Evolutionary conservation across 257 asterid genomes (phyloP).

Genomic region (Scutellaria galericulata): DNA sequence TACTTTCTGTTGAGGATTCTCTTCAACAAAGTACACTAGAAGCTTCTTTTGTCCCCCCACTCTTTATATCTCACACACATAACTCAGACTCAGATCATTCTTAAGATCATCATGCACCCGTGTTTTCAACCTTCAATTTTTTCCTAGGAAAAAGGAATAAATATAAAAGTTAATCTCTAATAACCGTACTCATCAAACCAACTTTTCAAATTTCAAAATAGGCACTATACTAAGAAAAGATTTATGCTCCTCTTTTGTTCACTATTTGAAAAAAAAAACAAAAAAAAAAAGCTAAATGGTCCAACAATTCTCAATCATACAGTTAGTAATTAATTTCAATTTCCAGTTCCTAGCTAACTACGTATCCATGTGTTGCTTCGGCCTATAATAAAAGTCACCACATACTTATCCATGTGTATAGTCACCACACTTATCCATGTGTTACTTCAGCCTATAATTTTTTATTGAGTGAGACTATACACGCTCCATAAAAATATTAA

Average conservation of each 20-base stretch:
- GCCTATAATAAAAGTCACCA: too few relatives aligned
- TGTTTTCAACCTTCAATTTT: background rate
- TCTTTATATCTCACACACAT: conserved; percentile 1
- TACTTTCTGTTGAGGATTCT: conserved; percentile 27
- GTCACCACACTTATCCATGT: too few relatives aligned
- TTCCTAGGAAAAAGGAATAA: background rate
- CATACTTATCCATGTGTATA: too few relatives aligned
- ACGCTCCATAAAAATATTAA: too few relatives aligned
- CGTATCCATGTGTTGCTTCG: too few relatives aligned
- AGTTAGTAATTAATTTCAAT: too few relatives aligned
- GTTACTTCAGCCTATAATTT: too few relatives aligned
- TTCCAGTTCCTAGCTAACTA: too few relatives aligned
- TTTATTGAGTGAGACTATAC: too few relatives aligned
- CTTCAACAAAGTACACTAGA: conserved; percentile 38
- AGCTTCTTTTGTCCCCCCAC: conserved; percentile 44
- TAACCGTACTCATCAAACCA: background rate
- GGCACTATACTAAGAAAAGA: background rate
- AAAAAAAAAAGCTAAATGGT: background rate
- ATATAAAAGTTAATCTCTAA: background rate
- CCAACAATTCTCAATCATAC: background rate
- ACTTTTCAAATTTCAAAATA: conserved; percentile 15
- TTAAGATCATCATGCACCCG: conserved; percentile 9
- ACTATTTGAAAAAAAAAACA: too few relatives aligned
- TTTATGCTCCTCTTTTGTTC: background rate
- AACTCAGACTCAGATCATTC: background rate